Percentiles rank a stretch among this genome's conserved stretches.
Conservation (phyloP, 148 eudicot species). For the Simmondsia chinensis region DNA sequence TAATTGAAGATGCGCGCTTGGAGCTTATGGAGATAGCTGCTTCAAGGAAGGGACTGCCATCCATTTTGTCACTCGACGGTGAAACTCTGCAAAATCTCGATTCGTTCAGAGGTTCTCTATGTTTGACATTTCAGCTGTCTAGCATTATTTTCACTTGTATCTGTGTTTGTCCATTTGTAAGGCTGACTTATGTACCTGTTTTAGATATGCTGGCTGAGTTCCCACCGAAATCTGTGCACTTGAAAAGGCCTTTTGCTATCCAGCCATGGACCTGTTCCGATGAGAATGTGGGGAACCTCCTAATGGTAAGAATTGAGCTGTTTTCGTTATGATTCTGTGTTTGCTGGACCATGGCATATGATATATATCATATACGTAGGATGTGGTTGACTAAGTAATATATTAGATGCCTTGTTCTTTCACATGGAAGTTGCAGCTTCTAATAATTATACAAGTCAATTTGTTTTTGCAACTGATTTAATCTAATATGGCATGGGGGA, state of each 20-base stretch:
- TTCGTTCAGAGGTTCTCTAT: conserved; percentile 48
- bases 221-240: conserved; percentile 63
- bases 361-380: no score
- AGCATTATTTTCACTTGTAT: neutral
- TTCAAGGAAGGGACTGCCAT: conserved; percentile 58
- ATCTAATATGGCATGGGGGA: no score
- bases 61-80: conserved; percentile 64
- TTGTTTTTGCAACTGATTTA: no score
- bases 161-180: conserved; percentile 1
- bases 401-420: no score
- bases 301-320: conserved; percentile 59
- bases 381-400: no score
- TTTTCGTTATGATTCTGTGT: no score
- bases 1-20: conserved; percentile 81
- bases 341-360: no score
- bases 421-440: no score
- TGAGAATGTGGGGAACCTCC: conserved; percentile 73
- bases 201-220: conserved; percentile 59
- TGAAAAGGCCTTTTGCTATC: conserved; percentile 60
- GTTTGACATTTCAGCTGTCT: neutral
- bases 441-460: no score
- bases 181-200: conserved; percentile 2
- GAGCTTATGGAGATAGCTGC: conserved; percentile 95
- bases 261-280: conserved; percentile 82
- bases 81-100: conserved; percentile 73